A percentile compares a stretch with the other conserved stretches of the same genome.
phyloP scores from a whole-genome alignment of 768 basidiomycete genomes.

The Russula griseocarnosa region DNA sequence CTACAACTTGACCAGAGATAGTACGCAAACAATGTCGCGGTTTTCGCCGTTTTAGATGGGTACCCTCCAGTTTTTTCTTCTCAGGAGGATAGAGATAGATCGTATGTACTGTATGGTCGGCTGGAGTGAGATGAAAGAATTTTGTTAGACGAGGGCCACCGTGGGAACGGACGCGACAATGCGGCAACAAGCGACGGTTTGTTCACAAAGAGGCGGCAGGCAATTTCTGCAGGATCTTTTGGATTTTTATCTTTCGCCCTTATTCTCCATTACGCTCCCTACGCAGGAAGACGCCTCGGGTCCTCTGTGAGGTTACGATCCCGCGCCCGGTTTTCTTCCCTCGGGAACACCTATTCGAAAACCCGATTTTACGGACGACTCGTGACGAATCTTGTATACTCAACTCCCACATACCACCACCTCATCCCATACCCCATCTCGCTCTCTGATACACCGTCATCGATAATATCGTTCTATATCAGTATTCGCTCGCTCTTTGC shows the following conservation, averaged over 20 bases:
- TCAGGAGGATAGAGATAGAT: neutral
- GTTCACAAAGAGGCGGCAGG: neutral
- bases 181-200: constrained; percentile 1
- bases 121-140: neutral
- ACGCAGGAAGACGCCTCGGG: neutral
- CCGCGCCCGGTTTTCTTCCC: constrained; percentile 9
- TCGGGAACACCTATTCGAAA: constrained; percentile 5
- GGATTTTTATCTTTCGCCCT: neutral
- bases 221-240: neutral
- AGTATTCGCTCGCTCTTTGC: neutral
- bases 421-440: neutral
- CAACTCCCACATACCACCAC: constrained; percentile 6
- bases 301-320: constrained; percentile 5
- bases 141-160: neutral
- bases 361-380: constrained; percentile 6
- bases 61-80: neutral
- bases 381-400: constrained; percentile 8
- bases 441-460: neutral
- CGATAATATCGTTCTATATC: constrained; percentile 3
- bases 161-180: neutral
- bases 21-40: neutral
- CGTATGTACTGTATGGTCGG: no score
- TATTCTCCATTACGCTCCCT: constrained; percentile 2
- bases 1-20: neutral
- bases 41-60: neutral